phyloP scores from a whole-genome alignment of 257 asterid genomes.

The Forsythia suspensa region DNA sequence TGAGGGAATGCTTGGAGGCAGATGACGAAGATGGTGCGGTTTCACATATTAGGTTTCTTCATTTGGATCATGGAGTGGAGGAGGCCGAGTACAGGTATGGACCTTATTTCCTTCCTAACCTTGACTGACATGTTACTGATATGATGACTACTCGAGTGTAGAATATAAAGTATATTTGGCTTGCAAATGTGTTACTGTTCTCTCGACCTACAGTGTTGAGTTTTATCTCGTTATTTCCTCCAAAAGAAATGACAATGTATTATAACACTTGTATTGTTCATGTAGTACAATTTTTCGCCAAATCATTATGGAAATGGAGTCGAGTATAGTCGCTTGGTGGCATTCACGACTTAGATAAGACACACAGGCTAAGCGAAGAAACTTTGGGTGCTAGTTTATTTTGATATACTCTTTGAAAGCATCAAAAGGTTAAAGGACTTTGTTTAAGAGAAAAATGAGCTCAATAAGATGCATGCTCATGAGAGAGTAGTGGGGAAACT shows the following conservation, averaged over 20 bases:
- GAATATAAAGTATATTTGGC: slow-evolving; percentile 5
- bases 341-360: neutral
- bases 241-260: neutral
- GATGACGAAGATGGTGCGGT: slow-evolving; percentile 61
- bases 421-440: neutral
- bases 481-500: neutral
- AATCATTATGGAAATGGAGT: neutral
- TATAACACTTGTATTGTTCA: neutral
- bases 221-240: neutral
- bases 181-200: slow-evolving; percentile 13
- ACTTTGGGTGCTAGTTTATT: neutral
- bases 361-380: neutral
- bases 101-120: slow-evolving; percentile 14
- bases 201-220: neutral
- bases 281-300: neutral
- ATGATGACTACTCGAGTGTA: slow-evolving; percentile 19
- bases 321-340: slow-evolving; percentile 19
- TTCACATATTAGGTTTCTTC: slow-evolving; percentile 74
- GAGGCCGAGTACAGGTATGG: slow-evolving; percentile 83
- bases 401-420: neutral
- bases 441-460: neutral
- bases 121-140: slow-evolving; percentile 16
- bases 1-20: slow-evolving; percentile 58
- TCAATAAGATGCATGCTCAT: neutral
- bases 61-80: slow-evolving; percentile 63